A percentile compares a stretch with the other conserved stretches of the same genome.
phyloP scores from a whole-genome alignment of 2,329 filamentous ascomycete genomes.

The Arthrobotrys sinensis region DNA sequence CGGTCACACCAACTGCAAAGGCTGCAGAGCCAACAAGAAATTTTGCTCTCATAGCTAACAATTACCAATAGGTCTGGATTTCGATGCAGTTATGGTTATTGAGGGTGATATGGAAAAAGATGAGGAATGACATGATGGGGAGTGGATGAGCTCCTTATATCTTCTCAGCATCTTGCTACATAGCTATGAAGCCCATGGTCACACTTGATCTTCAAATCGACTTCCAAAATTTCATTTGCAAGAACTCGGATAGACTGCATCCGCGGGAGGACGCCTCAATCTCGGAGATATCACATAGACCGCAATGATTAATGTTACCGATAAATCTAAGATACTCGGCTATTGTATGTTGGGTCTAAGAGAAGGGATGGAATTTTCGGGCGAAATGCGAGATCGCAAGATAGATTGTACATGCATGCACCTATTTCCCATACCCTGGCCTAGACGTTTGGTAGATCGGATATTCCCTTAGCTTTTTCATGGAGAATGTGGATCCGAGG shows the following conservation, averaged over 20 bases:
- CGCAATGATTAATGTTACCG: constrained; percentile 14
- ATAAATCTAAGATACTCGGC: constrained; percentile 5
- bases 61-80: no score
- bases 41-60: constrained; percentile 41
- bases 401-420: no score
- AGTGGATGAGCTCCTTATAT: constrained; percentile 25
- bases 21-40: constrained; percentile 40
- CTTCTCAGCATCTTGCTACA: background rate
- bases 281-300: background rate
- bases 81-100: no score
- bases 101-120: no score
- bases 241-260: constrained; percentile 54
- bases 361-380: constrained; percentile 5
- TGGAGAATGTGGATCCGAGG: constrained; percentile 49
- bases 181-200: no score
- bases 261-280: constrained; percentile 9
- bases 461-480: constrained; percentile 23
- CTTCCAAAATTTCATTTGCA: background rate
- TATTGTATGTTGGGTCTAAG: background rate
- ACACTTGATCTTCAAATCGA: background rate
- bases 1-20: constrained; percentile 48
- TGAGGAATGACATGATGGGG: background rate
- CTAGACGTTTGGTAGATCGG: constrained; percentile 19
- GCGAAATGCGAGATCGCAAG: constrained; percentile 5
- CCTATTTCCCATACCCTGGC: constrained; percentile 16